Percentiles rank a stretch among this genome's conserved stretches.
These are phyloP conservation scores for Schizochytrium sp. DNA, from an alignment of 108 stramenopile species.

Conservation along the genomic window DNA sequence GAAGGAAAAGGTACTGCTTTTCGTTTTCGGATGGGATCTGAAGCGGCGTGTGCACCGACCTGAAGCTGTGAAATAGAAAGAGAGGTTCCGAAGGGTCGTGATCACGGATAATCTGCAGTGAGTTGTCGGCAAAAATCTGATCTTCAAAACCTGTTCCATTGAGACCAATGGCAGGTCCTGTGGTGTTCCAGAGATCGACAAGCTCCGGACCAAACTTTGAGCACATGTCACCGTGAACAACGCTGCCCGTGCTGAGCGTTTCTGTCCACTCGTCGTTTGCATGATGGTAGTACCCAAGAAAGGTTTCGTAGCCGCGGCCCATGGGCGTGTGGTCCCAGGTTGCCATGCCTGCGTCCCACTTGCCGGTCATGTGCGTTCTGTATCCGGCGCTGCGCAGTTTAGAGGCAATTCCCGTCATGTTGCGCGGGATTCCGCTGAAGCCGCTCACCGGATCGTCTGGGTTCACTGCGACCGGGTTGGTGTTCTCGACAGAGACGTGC, in stretches of 20 bases:
- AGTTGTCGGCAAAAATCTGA: conserved; percentile 6
- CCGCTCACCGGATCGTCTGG: conserved; percentile 22
- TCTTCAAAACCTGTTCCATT: conserved; percentile 22
- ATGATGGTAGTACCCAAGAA: conserved; percentile 28
- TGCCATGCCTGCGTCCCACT: conserved; percentile 53
- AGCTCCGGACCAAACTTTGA: neutral
- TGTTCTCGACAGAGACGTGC: conserved; percentile 28
- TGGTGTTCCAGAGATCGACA: conserved; percentile 29
- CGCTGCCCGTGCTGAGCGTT: neutral
- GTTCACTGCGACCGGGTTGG: conserved; percentile 22
- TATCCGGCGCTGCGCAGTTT: conserved; percentile 20
- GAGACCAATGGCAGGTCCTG: neutral
- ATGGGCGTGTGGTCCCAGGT: conserved; percentile 37
- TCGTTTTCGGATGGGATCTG: neutral
- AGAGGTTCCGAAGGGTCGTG: conserved; percentile 6
- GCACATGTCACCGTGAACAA: neutral
- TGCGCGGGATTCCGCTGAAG: conserved; percentile 30
- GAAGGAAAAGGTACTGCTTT: neutral
- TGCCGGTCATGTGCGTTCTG: conserved; percentile 33
- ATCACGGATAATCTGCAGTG: neutral
- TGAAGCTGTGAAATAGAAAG: neutral
- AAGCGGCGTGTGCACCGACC: neutral
- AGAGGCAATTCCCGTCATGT: conserved; percentile 36
- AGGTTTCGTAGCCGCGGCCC: conserved; percentile 43
- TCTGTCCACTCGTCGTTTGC: conserved; percentile 39